phyloP scores from a whole-genome alignment of 1,139 yeast genomes.

The Ogataea hybrid region DNA sequence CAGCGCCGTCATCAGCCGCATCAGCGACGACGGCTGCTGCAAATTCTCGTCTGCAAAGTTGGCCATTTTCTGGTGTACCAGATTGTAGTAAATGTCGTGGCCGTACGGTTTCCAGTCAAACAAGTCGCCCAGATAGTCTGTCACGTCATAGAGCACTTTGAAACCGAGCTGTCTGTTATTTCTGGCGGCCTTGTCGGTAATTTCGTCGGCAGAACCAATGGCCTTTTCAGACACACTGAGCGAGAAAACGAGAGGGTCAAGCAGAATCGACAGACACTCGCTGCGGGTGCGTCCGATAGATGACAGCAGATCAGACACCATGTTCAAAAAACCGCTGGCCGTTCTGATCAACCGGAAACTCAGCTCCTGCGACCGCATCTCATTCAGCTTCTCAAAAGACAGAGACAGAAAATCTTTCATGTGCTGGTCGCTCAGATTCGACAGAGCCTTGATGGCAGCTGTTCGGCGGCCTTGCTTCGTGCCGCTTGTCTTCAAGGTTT shows the following conservation, averaged over 20 bases:
- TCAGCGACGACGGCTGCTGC: conserved; percentile 77
- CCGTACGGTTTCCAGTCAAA: conserved; percentile 59
- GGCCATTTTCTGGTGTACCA: conserved; percentile 65
- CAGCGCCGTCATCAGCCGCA: conserved; percentile 68
- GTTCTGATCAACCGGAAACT: conserved; percentile 42
- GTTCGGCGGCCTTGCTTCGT: conserved; percentile 70
- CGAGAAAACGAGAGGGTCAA: conserved; percentile 61
- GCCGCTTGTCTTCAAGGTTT: conserved; percentile 55
- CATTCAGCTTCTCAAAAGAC: conserved; percentile 53
- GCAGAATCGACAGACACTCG: conserved; percentile 47
- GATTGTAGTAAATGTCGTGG: conserved; percentile 46
- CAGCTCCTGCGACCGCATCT: conserved; percentile 26
- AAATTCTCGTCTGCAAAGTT: conserved; percentile 74
- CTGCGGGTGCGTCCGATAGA: conserved; percentile 62
- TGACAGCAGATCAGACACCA: conserved; percentile 60
- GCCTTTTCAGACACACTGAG: conserved; percentile 54
- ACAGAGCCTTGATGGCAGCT: conserved; percentile 73
- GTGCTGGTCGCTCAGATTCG: conserved; percentile 55
- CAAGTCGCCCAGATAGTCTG: conserved; percentile 42
- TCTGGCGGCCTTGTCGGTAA: conserved; percentile 46
- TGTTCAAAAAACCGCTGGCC: conserved; percentile 68
- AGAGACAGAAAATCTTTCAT: conserved; percentile 59
- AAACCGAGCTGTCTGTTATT: conserved; percentile 59
- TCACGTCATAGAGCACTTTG: conserved; percentile 53
- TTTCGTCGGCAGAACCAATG: conserved; percentile 34